Evolutionary conservation across 148 eudicot genomes (phyloP), one percentile per base, ranked within the genome.

Genomic region (Dysphania ambrosioides): DNA sequence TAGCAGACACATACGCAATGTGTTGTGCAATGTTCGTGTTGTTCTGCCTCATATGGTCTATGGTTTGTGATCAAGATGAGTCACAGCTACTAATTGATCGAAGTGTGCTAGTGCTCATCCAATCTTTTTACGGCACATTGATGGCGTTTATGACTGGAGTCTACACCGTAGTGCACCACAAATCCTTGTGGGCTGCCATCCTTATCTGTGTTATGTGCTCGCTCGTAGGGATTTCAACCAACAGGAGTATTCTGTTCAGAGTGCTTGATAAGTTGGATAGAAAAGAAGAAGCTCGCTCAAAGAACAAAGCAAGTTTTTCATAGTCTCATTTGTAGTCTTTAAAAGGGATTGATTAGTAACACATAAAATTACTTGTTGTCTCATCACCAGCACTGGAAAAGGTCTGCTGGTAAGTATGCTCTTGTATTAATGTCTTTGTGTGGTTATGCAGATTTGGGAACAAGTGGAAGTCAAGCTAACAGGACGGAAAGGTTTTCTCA

Each of bases 61-160:
- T 71, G 74, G 49, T 56, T 56, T 8, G 47, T 23, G 31, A 35
- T 23, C 32, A n/a, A n/a, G 24, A 71, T 34, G 24, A 32, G 31
- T 34, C 74, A 5, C 23, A n/a, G 15, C 16, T 23, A 35, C 8
- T 71, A 8, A 36, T 71, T 5, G 74, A 71, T n/a, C 31, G 42
- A 12, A 56, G 49, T 38, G 34, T 72, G 34, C 11, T 24, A 1
- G 19, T 72, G 9, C 47, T 72, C 21, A 5, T 36, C 15, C 51
- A 11, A 1, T 13, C 75, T 5, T 56, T 72, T 35, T 72, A 72
- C 27, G 66, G 75, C 12, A 72, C 66, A 12, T 23, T 72, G 49
- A 21, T 38, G 2, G 75, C 75, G 27, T 59, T 72, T 58, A 72
- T 72, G 66, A 72, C 66, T 9, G 75, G 75, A 60, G 75, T 72